Percentiles rank a stretch among this genome's conserved stretches.
phyloP scores from a whole-genome alignment of 169 alveolate species.

The Eimeria maxima region DNA sequence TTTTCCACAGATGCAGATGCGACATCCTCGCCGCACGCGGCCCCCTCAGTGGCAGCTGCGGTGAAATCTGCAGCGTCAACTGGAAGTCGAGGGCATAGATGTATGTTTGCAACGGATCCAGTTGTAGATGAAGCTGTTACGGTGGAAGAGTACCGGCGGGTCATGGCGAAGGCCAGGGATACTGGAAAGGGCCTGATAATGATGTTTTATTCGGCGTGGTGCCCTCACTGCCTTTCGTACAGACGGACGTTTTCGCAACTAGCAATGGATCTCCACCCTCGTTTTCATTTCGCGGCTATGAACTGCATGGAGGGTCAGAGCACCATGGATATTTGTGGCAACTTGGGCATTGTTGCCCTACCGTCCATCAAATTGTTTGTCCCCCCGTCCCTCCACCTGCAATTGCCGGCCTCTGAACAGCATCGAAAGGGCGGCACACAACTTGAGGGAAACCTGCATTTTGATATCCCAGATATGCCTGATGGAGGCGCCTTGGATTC shows the following conservation, averaged over 20 bases:
- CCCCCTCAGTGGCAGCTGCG: not conserved
- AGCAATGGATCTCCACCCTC: slow-evolving; percentile 12
- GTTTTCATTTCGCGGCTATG: slow-evolving; percentile 32
- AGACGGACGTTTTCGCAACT: slow-evolving; percentile 37
- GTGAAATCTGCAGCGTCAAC: not conserved
- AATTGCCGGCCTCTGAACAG: slow-evolving; percentile 28
- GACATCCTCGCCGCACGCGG: not conserved
- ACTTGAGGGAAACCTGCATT: not conserved
- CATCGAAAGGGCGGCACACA: not conserved
- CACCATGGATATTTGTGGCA: slow-evolving; percentile 20
- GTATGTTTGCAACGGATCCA: slow-evolving; percentile 45
- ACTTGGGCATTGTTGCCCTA: slow-evolving; percentile 36
- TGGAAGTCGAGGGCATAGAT: slow-evolving; percentile 31
- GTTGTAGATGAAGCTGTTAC: slow-evolving; percentile 8
- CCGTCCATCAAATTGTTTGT: slow-evolving; percentile 65
- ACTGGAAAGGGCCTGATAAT: slow-evolving; percentile 17
- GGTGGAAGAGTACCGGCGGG: slow-evolving; percentile 9
- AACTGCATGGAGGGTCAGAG: slow-evolving; percentile 48
- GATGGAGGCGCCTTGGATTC: slow-evolving; percentile 46
- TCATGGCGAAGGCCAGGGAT: not conserved
- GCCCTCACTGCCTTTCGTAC: slow-evolving; percentile 56
- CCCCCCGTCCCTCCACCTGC: slow-evolving; percentile 47
- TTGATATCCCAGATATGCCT: not conserved
- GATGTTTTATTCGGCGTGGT: slow-evolving; percentile 71
- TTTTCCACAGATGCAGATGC: not conserved